Base-by-base conservation (phyloP, 2,329 filamentous ascomycete species). In the Diaporthe humulicola region DNA sequence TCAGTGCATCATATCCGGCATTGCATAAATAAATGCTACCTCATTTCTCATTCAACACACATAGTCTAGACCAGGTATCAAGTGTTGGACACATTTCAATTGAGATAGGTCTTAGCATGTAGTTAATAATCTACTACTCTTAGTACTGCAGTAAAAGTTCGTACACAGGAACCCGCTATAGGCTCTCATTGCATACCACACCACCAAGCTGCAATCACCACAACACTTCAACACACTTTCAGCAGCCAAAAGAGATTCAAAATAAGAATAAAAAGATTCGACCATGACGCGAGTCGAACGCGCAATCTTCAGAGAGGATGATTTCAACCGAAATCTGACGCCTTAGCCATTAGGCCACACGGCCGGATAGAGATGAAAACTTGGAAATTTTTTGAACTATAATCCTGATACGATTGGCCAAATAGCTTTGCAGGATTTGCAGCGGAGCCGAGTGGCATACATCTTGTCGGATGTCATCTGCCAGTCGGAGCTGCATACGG, bases 311-410 rank as follows among this genome's bases (percentile, higher is more conserved):
- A 74, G 67, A 76, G 70, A 71, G 17, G 54, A 40, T 71, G 56
- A 71, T 71, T 71, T 71, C 70, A 71, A 74, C 74, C 74, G 74
- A 76, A 76, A 76, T 74, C 74, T 71, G 72, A 74, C 73, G 74
- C 74, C 74, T 76, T 76, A 76, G 74, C 74, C 74, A 76, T 76
- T 74, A 74, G 74, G 74, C 74, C 74, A 56, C 54, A 58, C 56
- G 56, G 56, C 56, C 56, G 56, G 36, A 58, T n/a, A 36, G 4
- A 30, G 6, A 7, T 40, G 14, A 2, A 60, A 40, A 9, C 0
- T 30, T 0, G 22, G 8, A 9, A n/a, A 25, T 17, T n/a, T 25
- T n/a, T 3, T 0, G 1, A 25, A 10, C 0, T 3, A 38, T 58
- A 19, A 15, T n/a, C 10, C 56, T 15, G 3, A 6, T 1, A n/a